A percentile compares a stretch with the other conserved stretches of the same genome.
These are phyloP conservation scores for Lepidium campestre DNA, from an alignment of 441 rosid genomes.

Conservation along the genomic window DNA sequence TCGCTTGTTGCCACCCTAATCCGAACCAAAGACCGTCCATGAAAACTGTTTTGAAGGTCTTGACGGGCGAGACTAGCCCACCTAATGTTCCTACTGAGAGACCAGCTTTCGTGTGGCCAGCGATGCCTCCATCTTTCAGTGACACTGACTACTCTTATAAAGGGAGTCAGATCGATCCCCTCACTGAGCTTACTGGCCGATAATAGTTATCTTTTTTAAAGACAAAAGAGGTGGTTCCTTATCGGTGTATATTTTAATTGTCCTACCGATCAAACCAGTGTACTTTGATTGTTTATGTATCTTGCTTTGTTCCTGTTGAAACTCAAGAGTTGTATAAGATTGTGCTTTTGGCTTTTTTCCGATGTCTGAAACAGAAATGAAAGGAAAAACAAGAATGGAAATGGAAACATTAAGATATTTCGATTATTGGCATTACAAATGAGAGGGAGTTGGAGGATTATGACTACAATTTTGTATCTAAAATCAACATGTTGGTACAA, in stretches of 20 bases:
- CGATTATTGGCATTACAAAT: conserved; percentile 3
- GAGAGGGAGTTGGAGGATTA: not conserved
- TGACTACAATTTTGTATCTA: conserved; percentile 17
- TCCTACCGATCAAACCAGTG: not conserved
- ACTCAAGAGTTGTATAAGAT: not conserved
- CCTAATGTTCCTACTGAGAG: conserved; percentile 51
- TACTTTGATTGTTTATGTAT: not conserved
- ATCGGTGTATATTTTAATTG: not conserved
- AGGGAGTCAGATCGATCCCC: conserved; percentile 29
- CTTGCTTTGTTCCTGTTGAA: not conserved
- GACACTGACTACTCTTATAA: conserved; percentile 35
- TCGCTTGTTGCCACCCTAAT: conserved; percentile 83
- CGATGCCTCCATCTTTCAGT: conserved; percentile 47
- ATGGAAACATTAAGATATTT: not conserved
- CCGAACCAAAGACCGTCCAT: conserved; percentile 61
- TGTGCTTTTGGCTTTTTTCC: not conserved
- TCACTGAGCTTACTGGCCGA: conserved; percentile 41
- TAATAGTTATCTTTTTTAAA: not conserved
- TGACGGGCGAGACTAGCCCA: conserved; percentile 46
- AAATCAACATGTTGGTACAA: conserved; percentile 17
- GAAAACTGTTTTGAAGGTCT: conserved; percentile 56
- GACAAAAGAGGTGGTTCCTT: not conserved
- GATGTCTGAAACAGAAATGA: not conserved
- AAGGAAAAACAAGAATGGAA: not conserved
- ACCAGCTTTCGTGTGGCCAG: conserved; percentile 73